A percentile compares a stretch with the other conserved stretches of the same genome.
Evolutionary conservation across 495 filamentous ascomycete genomes (phyloP).

Genomic region (Penicillium pulvis): DNA sequence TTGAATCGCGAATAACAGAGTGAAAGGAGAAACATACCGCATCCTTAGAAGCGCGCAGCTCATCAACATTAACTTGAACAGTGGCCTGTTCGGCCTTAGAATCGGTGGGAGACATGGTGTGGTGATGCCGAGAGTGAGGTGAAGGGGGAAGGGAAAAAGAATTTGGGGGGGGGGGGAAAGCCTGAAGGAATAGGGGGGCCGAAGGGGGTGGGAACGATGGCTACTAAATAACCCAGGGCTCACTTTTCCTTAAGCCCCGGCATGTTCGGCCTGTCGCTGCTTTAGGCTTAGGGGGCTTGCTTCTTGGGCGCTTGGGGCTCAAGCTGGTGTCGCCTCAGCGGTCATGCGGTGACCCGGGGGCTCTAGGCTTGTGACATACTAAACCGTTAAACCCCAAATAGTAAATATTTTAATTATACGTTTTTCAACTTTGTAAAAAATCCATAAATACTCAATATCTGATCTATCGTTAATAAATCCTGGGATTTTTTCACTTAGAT

Average conservation of each 20-base stretch:
- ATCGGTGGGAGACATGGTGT: constrained; percentile 3
- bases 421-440: background rate
- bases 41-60: constrained; percentile 65
- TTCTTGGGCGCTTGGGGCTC: constrained; percentile 1
- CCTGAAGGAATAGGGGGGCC: constrained; percentile 12
- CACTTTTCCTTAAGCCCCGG: constrained; percentile 8
- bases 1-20: background rate
- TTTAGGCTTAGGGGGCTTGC: constrained; percentile 31
- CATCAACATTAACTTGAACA: constrained; percentile 56
- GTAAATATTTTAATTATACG: too few species aligned
- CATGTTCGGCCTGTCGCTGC: constrained; percentile 19
- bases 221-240: constrained; percentile 29
- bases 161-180: constrained; percentile 22
- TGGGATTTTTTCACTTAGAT: too few species aligned
- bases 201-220: constrained; percentile 10
- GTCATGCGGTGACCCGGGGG: constrained; percentile 6
- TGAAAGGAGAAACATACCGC: constrained; percentile 52
- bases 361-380: background rate
- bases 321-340: constrained; percentile 2
- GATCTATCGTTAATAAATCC: too few species aligned
- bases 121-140: constrained; percentile 5
- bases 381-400: background rate
- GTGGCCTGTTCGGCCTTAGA: constrained; percentile 23
- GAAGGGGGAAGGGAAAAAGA: constrained; percentile 17
- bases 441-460: too few species aligned